A percentile compares a stretch with the other conserved stretches of the same genome.
Conservation (phyloP, 1,139 yeast species). For the Blastobotrys buckinghamii region DNA sequence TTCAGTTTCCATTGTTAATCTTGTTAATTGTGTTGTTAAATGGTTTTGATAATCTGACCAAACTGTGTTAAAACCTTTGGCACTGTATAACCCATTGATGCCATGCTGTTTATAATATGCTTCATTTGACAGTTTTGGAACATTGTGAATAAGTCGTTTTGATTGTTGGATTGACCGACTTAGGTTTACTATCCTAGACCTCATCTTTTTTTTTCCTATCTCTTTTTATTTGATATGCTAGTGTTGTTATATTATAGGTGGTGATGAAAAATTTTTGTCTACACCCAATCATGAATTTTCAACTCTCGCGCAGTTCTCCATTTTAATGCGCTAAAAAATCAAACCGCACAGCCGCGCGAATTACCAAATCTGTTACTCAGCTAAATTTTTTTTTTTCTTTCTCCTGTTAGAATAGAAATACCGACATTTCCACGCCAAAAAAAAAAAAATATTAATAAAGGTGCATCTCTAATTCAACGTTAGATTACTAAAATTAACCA, state of each 20-base stretch:
- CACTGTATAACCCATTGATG: slow-evolving; percentile 64
- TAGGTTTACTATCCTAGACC: not conserved
- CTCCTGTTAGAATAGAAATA: too few species aligned
- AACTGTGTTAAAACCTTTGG: slow-evolving; percentile 61
- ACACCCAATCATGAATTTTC: too few species aligned
- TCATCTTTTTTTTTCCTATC: not conserved
- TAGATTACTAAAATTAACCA: too few species aligned
- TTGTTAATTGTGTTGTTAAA: slow-evolving; percentile 62
- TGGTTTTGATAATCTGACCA: slow-evolving; percentile 79
- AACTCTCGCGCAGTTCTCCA: too few species aligned
- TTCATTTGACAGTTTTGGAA: slow-evolving; percentile 51
- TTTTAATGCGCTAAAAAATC: too few species aligned
- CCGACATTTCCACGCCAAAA: too few species aligned
- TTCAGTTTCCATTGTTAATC: slow-evolving; percentile 62
- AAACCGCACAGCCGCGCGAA: too few species aligned
- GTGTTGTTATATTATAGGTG: too few species aligned
- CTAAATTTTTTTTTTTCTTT: too few species aligned
- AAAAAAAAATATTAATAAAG: too few species aligned
- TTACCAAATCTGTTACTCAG: too few species aligned
- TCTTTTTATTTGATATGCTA: not conserved
- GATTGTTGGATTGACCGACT: not conserved
- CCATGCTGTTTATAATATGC: slow-evolving; percentile 44
- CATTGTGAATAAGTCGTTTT: slow-evolving; percentile 49
- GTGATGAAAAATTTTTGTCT: slow-evolving; percentile 2
- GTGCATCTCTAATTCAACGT: too few species aligned